A percentile compares a stretch with the other conserved stretches of the same genome.
These are phyloP conservation scores for Xylaria sp. DNA, from an alignment of 2,329 filamentous ascomycete genomes.

Conservation along the genomic window DNA sequence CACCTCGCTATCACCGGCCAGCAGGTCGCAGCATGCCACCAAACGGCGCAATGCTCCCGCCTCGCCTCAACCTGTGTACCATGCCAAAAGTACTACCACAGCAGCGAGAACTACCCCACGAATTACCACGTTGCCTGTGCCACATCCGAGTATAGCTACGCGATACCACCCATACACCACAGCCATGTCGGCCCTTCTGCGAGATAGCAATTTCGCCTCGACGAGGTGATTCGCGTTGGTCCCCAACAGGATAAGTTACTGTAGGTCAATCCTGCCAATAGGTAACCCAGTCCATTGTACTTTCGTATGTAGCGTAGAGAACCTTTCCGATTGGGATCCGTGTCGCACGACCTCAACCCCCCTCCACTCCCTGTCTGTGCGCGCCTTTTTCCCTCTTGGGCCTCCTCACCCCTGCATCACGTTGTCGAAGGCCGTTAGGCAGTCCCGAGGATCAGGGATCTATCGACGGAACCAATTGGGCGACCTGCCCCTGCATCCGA, in stretches of 20 bases:
- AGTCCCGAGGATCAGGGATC: conserved; percentile 36
- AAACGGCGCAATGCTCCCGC: conserved; percentile 19
- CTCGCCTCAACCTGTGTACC: conserved; percentile 17
- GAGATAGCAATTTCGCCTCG: conserved; percentile 32
- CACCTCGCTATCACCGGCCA: conserved; percentile 25
- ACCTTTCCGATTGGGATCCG: conserved; percentile 35
- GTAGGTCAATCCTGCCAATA: conserved; percentile 1
- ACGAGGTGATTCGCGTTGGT: conserved; percentile 27
- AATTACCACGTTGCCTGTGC: conserved; percentile 32
- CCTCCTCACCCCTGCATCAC: conserved; percentile 27
- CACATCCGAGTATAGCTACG: conserved; percentile 21
- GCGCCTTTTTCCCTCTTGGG: conserved; percentile 18
- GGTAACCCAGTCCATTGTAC: background rate
- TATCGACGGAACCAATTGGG: conserved; percentile 21
- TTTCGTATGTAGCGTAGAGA: background rate
- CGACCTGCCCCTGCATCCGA: conserved; percentile 33
- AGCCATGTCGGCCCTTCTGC: conserved; percentile 35
- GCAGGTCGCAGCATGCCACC: conserved; percentile 8
- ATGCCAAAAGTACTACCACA: background rate
- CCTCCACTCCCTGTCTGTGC: conserved; percentile 23
- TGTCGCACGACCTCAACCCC: conserved; percentile 31
- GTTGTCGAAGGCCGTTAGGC: conserved; percentile 20
- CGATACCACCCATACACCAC: conserved; percentile 22
- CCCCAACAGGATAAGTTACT: conserved; percentile 8
- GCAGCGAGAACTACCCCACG: conserved; percentile 24